Conservation (phyloP, 495 filamentous ascomycete species). For the Aspergillus ostianus region DNA sequence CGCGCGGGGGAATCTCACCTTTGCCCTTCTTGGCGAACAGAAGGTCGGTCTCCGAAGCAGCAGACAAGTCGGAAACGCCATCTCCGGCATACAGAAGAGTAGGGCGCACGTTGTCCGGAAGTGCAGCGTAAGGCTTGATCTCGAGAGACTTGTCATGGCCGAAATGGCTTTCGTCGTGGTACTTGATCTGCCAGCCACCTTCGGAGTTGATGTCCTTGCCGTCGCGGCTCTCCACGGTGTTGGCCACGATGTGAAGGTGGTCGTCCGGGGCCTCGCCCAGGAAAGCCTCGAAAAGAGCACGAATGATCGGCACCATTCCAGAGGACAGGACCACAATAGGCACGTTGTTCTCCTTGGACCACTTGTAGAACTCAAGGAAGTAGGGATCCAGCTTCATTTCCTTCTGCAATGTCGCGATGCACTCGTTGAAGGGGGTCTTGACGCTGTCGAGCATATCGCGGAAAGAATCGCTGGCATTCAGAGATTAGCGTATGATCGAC, state of each 20-base stretch:
- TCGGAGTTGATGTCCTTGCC: conserved; percentile 76
- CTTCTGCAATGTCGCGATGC: conserved; percentile 67
- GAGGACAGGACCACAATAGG: conserved; percentile 88
- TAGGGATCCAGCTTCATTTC: conserved; percentile 86
- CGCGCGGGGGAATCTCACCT: conserved; percentile 50
- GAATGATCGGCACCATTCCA: conserved; percentile 91
- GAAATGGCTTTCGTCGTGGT: conserved; percentile 81
- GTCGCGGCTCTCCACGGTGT: conserved; percentile 63
- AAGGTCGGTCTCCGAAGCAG: conserved; percentile 82
- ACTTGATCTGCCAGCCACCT: conserved; percentile 83
- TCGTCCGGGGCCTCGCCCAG: conserved; percentile 65
- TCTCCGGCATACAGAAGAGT: conserved; percentile 87
- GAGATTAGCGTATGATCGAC: conserved; percentile 5
- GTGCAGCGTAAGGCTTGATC: conserved; percentile 77
- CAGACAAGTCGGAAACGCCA: conserved; percentile 84
- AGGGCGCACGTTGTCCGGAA: conserved; percentile 66
- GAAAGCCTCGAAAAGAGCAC: conserved; percentile 72
- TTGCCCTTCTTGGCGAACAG: conserved; percentile 88
- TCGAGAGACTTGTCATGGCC: conserved; percentile 92
- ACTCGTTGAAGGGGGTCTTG: conserved; percentile 73
- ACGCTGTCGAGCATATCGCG: conserved; percentile 82
- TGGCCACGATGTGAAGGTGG: conserved; percentile 81
- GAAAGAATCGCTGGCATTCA: conserved; percentile 64
- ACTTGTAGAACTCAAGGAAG: conserved; percentile 83
- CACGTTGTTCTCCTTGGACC: conserved; percentile 75